A percentile compares a stretch with the other conserved stretches of the same genome.
These are phyloP conservation scores for Chytridium lagenaria DNA, from an alignment of 371 early-diverging fungal genomes.

Conservation along the genomic window DNA sequence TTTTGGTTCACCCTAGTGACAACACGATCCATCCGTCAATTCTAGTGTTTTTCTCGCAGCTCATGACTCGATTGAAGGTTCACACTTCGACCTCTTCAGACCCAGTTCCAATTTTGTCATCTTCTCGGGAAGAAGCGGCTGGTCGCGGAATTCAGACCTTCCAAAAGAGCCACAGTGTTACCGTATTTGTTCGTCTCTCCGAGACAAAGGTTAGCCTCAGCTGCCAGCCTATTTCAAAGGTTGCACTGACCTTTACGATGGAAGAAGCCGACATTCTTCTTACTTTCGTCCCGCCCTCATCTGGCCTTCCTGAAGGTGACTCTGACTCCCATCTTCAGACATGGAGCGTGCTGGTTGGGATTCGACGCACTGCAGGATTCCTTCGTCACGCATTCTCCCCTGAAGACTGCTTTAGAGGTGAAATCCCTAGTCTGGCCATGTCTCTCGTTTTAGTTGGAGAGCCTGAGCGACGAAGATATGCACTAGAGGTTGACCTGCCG, in stretches of 20 bases:
- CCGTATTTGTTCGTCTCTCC: slow-evolving; percentile 63
- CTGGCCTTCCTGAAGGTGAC: slow-evolving; percentile 32
- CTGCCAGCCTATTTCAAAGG: slow-evolving; percentile 81
- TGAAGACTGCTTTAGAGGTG: slow-evolving; percentile 74
- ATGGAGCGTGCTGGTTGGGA: slow-evolving; percentile 10
- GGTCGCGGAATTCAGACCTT: not conserved
- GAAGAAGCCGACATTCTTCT: slow-evolving; percentile 75
- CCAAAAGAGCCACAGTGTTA: slow-evolving; percentile 29
- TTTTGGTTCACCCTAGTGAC: slow-evolving; percentile 74
- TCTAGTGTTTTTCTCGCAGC: slow-evolving; percentile 73
- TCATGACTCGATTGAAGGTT: slow-evolving; percentile 67
- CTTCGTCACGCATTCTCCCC: slow-evolving; percentile 84
- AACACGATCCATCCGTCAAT: slow-evolving; percentile 80
- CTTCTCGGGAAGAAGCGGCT: not conserved
- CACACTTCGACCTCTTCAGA: slow-evolving; percentile 35
- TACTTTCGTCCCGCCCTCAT: slow-evolving; percentile 45
- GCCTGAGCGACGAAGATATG: slow-evolving; percentile 60
- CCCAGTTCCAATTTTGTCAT: not conserved
- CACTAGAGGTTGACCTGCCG: slow-evolving; percentile 65
- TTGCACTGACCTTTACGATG: slow-evolving; percentile 71
- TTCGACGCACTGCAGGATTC: slow-evolving; percentile 42
- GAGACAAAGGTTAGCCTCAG: slow-evolving; percentile 75
- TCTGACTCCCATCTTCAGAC: slow-evolving; percentile 12
- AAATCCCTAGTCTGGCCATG: slow-evolving; percentile 58
- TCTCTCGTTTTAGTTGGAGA: slow-evolving; percentile 41